Evolutionary conservation across 768 basidiomycete species (phyloP), one percentile per base, ranked within the genome.

Genomic region (Leucogyrophana mollusca): DNA sequence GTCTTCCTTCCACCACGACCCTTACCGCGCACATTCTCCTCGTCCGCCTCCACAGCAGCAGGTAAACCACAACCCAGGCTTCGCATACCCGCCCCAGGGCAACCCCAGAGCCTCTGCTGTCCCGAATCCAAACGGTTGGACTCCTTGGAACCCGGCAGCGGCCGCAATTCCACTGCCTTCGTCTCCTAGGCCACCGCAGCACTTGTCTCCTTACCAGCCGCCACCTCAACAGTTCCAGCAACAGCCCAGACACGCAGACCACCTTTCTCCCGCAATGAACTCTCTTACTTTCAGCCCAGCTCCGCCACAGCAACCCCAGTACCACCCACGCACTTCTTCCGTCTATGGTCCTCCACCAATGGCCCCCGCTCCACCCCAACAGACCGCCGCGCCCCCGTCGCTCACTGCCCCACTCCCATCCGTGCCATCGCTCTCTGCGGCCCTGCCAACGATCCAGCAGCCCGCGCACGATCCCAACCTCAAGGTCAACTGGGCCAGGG

Each of bases 401-500:
- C 73, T 91, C 7, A 87, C 86, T 0, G 80, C 81, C 0, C 77
- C 86, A 4, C 69, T 90, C 0, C 89, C 91, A 1, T 74, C 78
- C n/a, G 63, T 87, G 34, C 58, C 80, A 14, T 73, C 77, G 0
- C 80, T 93, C 20, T 59, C 75, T 4, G 70, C 75, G 0, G 80
- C 78, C 1, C 58, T 79, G 0, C 62, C 69, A 3, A 62, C 76
- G 10, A 67, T 87, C 18, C 82, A 85, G 43, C 65, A 72, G 2
- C 76, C 83, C 1, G 58, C 58, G 32, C 76, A 78, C 47, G 81
- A 83, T 54, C 84, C 85, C 2, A 60, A 68, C 0, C 73, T 82
- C 34, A 82, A 83, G 55, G 64, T 95, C 4, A 72, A 77, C 21
- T 97, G 93, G 92, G 80, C 81, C 13, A 75, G 89, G 40, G 91